Base-by-base conservation (phyloP, 768 basidiomycete genomes). In the Kockovaella imperatae region DNA sequence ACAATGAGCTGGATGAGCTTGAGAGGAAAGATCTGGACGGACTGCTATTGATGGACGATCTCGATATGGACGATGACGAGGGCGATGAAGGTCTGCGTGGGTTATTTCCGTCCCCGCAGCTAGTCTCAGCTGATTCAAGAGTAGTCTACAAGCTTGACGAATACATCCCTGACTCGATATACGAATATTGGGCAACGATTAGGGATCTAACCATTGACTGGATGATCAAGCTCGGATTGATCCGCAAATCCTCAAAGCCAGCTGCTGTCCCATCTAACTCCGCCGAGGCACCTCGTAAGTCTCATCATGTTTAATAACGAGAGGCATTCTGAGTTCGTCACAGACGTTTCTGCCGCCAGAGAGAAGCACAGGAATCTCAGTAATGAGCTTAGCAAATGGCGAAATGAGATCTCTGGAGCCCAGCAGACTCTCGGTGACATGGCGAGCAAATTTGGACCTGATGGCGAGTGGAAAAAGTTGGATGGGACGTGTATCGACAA, bases 401-500 rank as follows among this genome's bases (percentile, higher is more conserved):
- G 77, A 23, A 73, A 75, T 6, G 79, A 81, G 0, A 45, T 71
- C n/a, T 35, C 41, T 5, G 28, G 46, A 2, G 47, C 61, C 20
- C 74, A 78, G 45, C 70, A 76, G 20, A 83, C 84, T 34, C 67
- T 87, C 10, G 70, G 68, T 1, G 80, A 84, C 49, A 75, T 97
- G 20, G 86, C 83, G 61, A 74, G 14, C 0, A 56, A 50, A 29
- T 95, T 84, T 57, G 90, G 90, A 17, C 67, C 73, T 1, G 76
- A 86, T 23, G 93, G 87, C 42, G 87, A 95, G 73, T 99, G 88
- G 88, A 93, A 93, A 77, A 95, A 93, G 73, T 78, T 99, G 5
- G 84, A 91, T 18, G 78, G 79, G 4, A 74, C 76, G 1, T 97
- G 93, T 60, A 67, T 97, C 11, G 79, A 81, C 64, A 84, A 81